Evolutionary conservation across 371 early-diverging fungal genomes (phyloP), one percentile per base, ranked within the genome.

Genomic region (Entomophthora muscae): DNA sequence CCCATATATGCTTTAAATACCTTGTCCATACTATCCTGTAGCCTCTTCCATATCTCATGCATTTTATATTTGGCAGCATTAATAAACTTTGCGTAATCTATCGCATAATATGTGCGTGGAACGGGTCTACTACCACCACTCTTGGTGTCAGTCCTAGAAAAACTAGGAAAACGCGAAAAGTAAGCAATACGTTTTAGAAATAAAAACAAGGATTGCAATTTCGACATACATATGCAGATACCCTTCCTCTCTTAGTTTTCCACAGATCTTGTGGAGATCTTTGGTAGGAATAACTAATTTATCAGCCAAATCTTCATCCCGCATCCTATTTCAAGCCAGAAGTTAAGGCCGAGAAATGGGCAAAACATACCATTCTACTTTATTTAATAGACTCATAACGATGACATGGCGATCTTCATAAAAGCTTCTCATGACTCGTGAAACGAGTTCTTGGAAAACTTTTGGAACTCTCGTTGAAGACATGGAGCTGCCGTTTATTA

Each of bases 21-120:
- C 64, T 75, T 84, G 55, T 84, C 76, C 69, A 90, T 79, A 57
- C 81, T 80, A 32, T 80, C 78, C 31, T 82, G 70, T 52, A 91
- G 83, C 28, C 77, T 71, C 29, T 81, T 79, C 59, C 86, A 83
- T 77, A 93, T 89, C 69, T 83, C 81, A 75, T 83, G 86, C 74
- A 95, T 90, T 68, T 85, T 83, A 83, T 83, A 93, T 68, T 93
- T 93, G 42, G 91, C 86, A 21, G 90, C 91, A 66, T 93, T 90
- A 0, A 95, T 88, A 73, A 95, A 91, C 54, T 84, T 82, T 71
- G 86, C 86, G 73, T 92, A 93, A 71, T 95, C 95, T 12, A 95
- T 77, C 66, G 88, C 89, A 68, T 89, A 92, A 67, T 86, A 90
- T 32, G 84, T 80, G 68, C 81, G 82, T 13, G 83, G 81, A 21